phyloP scores from a whole-genome alignment of 148 eudicot genomes.

The Rhododendron kiyosumense region DNA sequence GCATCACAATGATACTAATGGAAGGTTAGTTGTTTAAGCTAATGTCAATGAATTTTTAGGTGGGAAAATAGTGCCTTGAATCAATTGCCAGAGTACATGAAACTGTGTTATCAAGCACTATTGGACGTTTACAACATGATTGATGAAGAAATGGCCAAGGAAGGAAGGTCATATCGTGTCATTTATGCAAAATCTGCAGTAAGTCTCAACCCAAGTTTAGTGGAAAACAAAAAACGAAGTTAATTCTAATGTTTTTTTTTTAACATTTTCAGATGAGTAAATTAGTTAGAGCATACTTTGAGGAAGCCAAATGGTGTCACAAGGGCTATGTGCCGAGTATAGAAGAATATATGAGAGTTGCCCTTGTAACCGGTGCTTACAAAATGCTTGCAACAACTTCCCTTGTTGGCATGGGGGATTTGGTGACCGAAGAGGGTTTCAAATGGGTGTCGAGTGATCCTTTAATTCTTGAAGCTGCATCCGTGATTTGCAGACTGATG shows the following conservation, averaged over 20 bases:
- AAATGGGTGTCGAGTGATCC: no score
- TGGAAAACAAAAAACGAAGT: no score
- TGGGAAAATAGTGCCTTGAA: constrained; percentile 31
- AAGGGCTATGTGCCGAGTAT: constrained; percentile 9
- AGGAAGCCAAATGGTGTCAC: constrained; percentile 39
- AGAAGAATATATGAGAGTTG: no score
- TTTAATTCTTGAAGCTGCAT: no score
- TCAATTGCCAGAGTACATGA: constrained; percentile 40
- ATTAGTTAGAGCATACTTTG: constrained; percentile 19
- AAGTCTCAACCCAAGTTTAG: background rate
- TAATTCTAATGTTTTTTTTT: background rate
- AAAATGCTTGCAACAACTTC: no score
- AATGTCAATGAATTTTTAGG: constrained; percentile 15
- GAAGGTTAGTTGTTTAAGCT: no score
- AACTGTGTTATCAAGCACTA: constrained; percentile 15
- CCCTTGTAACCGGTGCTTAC: no score
- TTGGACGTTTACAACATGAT: constrained; percentile 32
- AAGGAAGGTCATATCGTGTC: constrained; percentile 25
- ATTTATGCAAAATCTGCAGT: constrained; percentile 32
- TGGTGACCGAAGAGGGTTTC: no score
- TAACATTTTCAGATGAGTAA: constrained; percentile 16
- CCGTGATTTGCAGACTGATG: no score
- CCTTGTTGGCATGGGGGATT: no score
- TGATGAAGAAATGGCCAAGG: constrained; percentile 27
- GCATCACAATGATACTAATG: no score